Conservation (phyloP, 768 basidiomycete species). For the Termitomyces sp. region DNA sequence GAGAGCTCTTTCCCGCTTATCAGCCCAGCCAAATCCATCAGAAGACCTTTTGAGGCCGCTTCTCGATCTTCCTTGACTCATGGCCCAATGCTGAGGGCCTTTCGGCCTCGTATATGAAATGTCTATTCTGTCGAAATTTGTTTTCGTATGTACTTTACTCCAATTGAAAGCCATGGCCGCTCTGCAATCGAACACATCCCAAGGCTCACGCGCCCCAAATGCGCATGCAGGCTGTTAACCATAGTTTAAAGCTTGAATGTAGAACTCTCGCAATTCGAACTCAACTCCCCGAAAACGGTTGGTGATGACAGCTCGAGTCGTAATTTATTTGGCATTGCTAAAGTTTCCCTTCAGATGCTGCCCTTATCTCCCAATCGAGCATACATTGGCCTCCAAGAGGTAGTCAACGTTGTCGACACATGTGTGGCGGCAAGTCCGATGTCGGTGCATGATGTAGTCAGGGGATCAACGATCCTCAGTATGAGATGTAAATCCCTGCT, state of each 20-base stretch:
- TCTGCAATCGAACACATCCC: too few relatives aligned
- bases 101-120: background rate
- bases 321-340: background rate
- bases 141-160: too few relatives aligned
- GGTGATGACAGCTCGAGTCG: background rate
- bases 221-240: background rate
- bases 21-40: background rate
- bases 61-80: conserved; percentile 7
- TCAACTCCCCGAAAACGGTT: background rate
- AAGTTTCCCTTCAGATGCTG: background rate
- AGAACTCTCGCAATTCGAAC: background rate
- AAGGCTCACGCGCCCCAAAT: background rate
- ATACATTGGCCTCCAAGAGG: background rate
- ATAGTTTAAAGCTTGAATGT: background rate
- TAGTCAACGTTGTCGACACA: background rate
- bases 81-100: background rate
- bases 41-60: background rate
- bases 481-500: background rate
- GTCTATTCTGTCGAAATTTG: background rate
- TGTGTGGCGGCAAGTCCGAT: background rate
- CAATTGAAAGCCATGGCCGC: background rate
- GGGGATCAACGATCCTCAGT: background rate
- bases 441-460: background rate
- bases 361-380: background rate
- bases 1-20: conserved; percentile 3